Base-by-base conservation (phyloP, 2,329 filamentous ascomycete species). In the Aureobasidium zeae region DNA sequence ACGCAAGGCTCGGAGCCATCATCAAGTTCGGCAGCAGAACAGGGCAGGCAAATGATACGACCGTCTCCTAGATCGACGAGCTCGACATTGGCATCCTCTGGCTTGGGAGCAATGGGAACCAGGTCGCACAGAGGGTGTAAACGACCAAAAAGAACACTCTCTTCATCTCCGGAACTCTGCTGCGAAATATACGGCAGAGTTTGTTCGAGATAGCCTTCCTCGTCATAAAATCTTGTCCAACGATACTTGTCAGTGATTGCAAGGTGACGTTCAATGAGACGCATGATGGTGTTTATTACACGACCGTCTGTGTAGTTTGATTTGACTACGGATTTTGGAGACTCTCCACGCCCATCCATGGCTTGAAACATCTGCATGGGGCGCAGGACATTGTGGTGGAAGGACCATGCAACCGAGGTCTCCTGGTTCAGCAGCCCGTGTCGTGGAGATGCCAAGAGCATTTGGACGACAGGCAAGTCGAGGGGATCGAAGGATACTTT, bases 281-380 rank as follows among this genome's bases (percentile, higher is more conserved):
- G 13, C 16, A 45, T 28, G 13, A 53, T 22, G 3, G 48, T 52
- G 22, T 50, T 49, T 20, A 54, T 41, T 11, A 53, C 34, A 46
- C 46, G 49, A 21, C 52, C 52, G 32, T 54, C 52, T 25, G 45
- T 50, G 30, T 37, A 35, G 12, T 38, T 29, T 16, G 43, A 30
- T 44, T 53, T 48, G 11, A 47, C 11, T n/a, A 29, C 34, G 4
- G 34, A 30, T 8, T 38, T 33, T 4, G 26, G 46, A 8, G 46
- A 35, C 11, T 38, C 22, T 13, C 30, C 34, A 13, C 35, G 31
- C 5, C 48, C 46, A 21, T 48, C 50, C 24, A 52, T 49, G 13
- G 34, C 31, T 15, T 46, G 39, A 11, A 52, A 45, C n/a, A 31
- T 34, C 8, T 47, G 32, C 7, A 51, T 35, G 1, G 51, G 51